Evolutionary conservation across 2,329 filamentous ascomycete genomes (phyloP), one percentile per base, ranked within the genome.

Genomic region (Hymenoscyphus infarciens): DNA sequence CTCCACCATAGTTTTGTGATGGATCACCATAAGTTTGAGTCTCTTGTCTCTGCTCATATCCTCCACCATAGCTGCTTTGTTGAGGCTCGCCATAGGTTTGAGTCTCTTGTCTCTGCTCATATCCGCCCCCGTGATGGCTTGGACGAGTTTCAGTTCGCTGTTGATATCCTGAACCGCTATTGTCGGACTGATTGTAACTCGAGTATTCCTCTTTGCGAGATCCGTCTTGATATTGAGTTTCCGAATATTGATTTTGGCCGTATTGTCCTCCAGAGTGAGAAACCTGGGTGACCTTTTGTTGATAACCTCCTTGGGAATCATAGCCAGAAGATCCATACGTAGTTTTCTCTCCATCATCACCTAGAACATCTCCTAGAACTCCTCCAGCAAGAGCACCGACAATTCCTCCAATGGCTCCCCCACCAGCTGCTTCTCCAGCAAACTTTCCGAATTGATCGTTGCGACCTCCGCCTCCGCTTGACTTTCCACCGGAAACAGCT

Each of bases 381-480:
- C 84, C 85, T 52, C 84, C 83, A 31, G 90, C 88, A 38, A 90
- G 76, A 31, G 87, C 85, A 61, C 87, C 88, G 13, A 96, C 80
- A 53, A 96, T 77, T 27, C 88, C 87, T 33, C 89, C 88, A 1
- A 92, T 74, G 11, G 84, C 84, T 57, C 87, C 86, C 56, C 86
- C 86, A 54, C 85, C 85, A 57, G 85, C 82, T 56, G 83, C 84
- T 68, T 87, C 81, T 63, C 82, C 81, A 7, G 83, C 83, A 59
- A 83, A 54, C 66, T 73, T 61, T 60, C 60, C 56, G 62, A 38
- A 66, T 63, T 56, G 33, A 22, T 65, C 67, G 58, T 66, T 68
- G 57, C 64, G 68, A 56, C 54, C 71, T 58, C 65, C 69, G 56
- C 70, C 68, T 16, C 68, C 69, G 60, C 70, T 59, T 58, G 71